Evolutionary conservation across 202 grass and related monocot genomes (phyloP).

Genomic region (Elaeis oleifera): DNA sequence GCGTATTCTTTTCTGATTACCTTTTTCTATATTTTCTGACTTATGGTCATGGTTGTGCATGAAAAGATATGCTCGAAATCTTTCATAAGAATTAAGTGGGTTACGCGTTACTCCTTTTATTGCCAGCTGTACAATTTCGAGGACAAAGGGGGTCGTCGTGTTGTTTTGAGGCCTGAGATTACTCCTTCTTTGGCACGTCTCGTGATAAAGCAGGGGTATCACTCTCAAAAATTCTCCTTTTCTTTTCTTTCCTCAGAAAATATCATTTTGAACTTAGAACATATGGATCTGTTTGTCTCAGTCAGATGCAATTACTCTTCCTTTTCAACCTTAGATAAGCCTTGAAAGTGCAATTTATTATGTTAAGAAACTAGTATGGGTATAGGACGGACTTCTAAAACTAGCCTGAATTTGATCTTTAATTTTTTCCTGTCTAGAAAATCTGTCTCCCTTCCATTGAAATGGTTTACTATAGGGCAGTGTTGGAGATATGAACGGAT

Average conservation of each 20-base stretch:
- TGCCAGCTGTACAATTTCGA: slow-evolving; percentile 82
- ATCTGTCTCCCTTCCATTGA: slow-evolving; percentile 81
- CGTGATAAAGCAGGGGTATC: slow-evolving; percentile 85
- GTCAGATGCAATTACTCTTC: background rate
- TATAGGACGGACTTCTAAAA: too few species aligned
- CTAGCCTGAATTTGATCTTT: slow-evolving; percentile 18
- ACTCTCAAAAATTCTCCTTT: background rate
- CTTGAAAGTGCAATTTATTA: too few species aligned
- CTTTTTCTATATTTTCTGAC: too few species aligned
- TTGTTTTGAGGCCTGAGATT: slow-evolving; percentile 77
- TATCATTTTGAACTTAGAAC: too few species aligned
- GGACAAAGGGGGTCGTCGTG: slow-evolving; percentile 79
- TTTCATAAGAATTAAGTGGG: background rate
- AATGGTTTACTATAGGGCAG: slow-evolving; percentile 95
- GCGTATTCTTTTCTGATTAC: too few species aligned
- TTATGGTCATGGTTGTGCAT: too few species aligned
- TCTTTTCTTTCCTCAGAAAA: background rate
- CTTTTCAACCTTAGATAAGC: too few species aligned
- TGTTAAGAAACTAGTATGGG: too few species aligned
- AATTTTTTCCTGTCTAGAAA: slow-evolving; percentile 62
- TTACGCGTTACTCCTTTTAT: background rate
- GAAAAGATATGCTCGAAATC: background rate
- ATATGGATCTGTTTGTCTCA: background rate
- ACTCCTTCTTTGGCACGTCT: slow-evolving; percentile 84
- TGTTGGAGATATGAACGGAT: slow-evolving; percentile 94